Conservation (phyloP, 257 asterid species). For the Plantago ovata region DNA sequence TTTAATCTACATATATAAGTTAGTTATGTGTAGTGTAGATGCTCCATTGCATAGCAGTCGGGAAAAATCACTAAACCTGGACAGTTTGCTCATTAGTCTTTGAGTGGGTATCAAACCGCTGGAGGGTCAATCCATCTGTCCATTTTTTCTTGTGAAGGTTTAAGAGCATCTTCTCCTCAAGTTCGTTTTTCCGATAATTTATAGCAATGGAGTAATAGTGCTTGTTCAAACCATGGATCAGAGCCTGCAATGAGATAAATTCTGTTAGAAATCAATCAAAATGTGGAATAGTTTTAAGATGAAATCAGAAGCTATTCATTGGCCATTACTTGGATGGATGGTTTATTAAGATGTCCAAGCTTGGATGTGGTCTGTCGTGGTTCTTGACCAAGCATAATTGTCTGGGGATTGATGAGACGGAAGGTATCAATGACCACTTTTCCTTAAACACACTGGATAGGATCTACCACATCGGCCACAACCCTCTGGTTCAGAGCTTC, state of each 20-base stretch:
- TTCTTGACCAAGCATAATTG: slow-evolving; percentile 99
- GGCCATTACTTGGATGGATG: slow-evolving; percentile 79
- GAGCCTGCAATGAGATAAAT: slow-evolving; percentile 53
- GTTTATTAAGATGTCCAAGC: slow-evolving; percentile 92
- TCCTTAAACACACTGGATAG: slow-evolving; percentile 97
- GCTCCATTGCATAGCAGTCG: background rate
- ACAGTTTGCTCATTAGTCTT: slow-evolving; percentile 96
- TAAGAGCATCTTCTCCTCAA: slow-evolving; percentile 96
- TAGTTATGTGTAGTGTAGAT: background rate
- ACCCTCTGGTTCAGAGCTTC: slow-evolving; percentile 98
- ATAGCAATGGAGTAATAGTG: slow-evolving; percentile 97
- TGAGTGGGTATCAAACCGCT: slow-evolving; percentile 87
- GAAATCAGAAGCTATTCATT: slow-evolving; percentile 1
- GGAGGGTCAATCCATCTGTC: slow-evolving; percentile 89
- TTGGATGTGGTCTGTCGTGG: slow-evolving; percentile 98
- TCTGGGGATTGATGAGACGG: slow-evolving; percentile 91
- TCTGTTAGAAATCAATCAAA: slow-evolving; percentile 21
- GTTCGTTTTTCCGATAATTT: slow-evolving; percentile 93
- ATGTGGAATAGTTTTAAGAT: background rate
- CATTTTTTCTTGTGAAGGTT: slow-evolving; percentile 96
- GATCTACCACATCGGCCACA: slow-evolving; percentile 97
- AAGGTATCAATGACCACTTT: slow-evolving; percentile 99
- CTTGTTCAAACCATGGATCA: slow-evolving; percentile 92
- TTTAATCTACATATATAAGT: background rate
- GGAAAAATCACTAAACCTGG: slow-evolving; percentile 39